Evolutionary conservation across 2,329 filamentous ascomycete species (phyloP).

Genomic region (Septoria linicola): DNA sequence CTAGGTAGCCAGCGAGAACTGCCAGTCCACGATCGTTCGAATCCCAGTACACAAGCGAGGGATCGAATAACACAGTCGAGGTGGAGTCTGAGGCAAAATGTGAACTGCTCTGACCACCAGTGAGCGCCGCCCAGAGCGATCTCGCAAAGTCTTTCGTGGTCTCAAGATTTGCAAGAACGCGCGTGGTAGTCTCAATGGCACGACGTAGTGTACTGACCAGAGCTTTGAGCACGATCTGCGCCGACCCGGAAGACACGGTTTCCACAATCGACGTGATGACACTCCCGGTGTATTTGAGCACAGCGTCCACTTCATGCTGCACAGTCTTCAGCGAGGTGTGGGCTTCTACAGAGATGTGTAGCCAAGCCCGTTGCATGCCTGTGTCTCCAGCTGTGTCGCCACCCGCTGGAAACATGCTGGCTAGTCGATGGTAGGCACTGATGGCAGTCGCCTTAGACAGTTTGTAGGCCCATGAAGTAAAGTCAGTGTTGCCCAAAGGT

Average conservation of each 20-base stretch:
- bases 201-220: conserved; percentile 13
- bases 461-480: conserved; percentile 21
- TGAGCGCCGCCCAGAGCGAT: conserved; percentile 26
- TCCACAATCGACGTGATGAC: conserved; percentile 31
- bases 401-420: conserved; percentile 23
- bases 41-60: conserved; percentile 45
- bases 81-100: conserved; percentile 23
- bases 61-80: conserved; percentile 36
- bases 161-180: conserved; percentile 17
- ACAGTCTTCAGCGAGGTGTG: conserved; percentile 33
- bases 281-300: conserved; percentile 27
- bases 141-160: conserved; percentile 20
- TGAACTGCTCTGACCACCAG: conserved; percentile 26
- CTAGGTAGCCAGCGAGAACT: conserved; percentile 75
- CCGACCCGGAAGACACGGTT: conserved; percentile 30
- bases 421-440: conserved; percentile 26
- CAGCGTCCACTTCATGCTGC: conserved; percentile 27
- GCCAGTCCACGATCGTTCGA: conserved; percentile 64
- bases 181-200: conserved; percentile 19
- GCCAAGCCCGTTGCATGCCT: conserved; percentile 32
- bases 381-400: conserved; percentile 15
- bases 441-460: conserved; percentile 26
- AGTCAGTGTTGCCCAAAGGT: conserved; percentile 14
- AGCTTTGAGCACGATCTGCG: conserved; percentile 18
- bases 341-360: conserved; percentile 30